Percentiles rank a stretch among this genome's conserved stretches.
Evolutionary conservation across 164 flowering plant species (phyloP).

Genomic region (Stephania yunnanensis): DNA sequence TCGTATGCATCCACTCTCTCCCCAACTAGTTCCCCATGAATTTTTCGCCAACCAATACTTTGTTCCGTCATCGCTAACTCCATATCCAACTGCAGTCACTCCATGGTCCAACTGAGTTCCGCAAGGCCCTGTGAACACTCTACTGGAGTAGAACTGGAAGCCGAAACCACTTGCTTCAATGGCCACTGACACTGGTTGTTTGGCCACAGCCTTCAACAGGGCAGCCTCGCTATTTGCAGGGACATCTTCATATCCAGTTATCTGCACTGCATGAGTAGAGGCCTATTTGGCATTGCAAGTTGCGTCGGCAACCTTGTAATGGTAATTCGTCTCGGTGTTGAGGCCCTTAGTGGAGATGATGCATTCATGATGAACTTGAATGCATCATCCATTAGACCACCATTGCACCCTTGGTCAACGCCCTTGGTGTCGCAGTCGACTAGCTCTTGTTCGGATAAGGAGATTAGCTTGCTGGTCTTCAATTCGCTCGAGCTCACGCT

Average conservation of each 20-base stretch:
- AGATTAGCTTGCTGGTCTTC: neutral
- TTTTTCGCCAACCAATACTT: too few species aligned
- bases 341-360: conserved; percentile 22
- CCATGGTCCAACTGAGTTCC: conserved; percentile 20
- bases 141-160: conserved; percentile 13
- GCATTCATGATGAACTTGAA: conserved; percentile 17
- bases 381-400: too few species aligned
- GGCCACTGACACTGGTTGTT: conserved; percentile 16
- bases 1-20: too few species aligned
- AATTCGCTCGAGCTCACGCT: neutral
- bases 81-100: too few species aligned
- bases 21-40: too few species aligned
- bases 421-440: too few species aligned
- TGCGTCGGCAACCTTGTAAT: conserved; percentile 25
- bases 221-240: conserved; percentile 6
- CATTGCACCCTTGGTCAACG: too few species aligned
- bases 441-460: too few species aligned
- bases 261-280: conserved; percentile 11
- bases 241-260: conserved; percentile 8
- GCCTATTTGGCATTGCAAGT: conserved; percentile 13
- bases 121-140: conserved; percentile 9
- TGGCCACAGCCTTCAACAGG: conserved; percentile 14
- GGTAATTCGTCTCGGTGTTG: conserved; percentile 24
- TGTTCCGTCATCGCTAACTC: too few species aligned
- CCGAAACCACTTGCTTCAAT: conserved; percentile 7